Evolutionary conservation across 768 basidiomycete genomes (phyloP), one percentile per base, ranked within the genome.

Genomic region (Polyporus arcularius): DNA sequence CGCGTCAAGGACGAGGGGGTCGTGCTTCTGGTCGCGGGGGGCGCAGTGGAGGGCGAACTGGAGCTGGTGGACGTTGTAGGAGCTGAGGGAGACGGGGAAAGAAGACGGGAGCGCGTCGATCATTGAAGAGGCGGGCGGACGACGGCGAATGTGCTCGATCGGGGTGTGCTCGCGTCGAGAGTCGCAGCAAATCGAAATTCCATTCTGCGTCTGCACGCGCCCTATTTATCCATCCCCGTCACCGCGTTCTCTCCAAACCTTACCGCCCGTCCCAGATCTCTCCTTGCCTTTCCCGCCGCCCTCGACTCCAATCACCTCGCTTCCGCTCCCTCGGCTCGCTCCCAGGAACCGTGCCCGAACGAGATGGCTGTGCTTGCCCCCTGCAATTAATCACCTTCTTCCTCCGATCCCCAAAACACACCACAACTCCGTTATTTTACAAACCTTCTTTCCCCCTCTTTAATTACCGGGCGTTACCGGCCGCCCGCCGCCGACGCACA

Each of bases 61-160:
- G 58, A 87, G 80, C 70, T 87, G 85, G 42, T 82, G 81, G 60
- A 86, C 79, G 82, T 82, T 82, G 78, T 85, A 87, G 63, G 77
- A 74, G 67, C 82, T 82, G 67, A 85, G 79, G 26, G 63, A 58
- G 57, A 62, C 57, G 58, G 62, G 55, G 64, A 60, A 56, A 52
- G 63, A 41, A 51, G 64, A 31, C 56, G 48, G 52, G 73, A 82
- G 51, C 41, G 62, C 58, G 74, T 85, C 82, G 74, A 87, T 86
- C 87, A 89, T 89, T 68, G 63, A 71, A 58, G 41, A 54, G 53
- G 42, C 26, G 42, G 50, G 58, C 41, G 55, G 15, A 26, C 56
- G 38, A 28, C 26, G 15, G 57, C 28, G 55, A 50, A 45, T 55
- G 55, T 7, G 35, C 54, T 61, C 60, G 60, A 61, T 61, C 60